phyloP scores from a whole-genome alignment of 129 eudicot species.

The Tagetes erecta region DNA sequence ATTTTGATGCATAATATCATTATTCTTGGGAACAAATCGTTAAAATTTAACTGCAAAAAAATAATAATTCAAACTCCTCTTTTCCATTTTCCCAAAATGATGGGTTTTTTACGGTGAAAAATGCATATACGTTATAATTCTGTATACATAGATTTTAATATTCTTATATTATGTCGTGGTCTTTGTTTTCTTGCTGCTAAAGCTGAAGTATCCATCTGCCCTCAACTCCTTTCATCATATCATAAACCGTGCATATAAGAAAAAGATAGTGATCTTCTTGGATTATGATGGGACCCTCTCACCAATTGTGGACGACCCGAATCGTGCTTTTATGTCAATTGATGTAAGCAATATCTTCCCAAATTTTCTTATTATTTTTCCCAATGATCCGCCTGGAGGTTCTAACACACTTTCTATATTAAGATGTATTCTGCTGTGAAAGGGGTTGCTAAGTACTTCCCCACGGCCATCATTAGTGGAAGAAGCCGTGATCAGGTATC shows the following conservation, averaged over 20 bases:
- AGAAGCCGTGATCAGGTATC: constrained; percentile 82
- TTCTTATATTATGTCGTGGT: neutral
- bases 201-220: constrained; percentile 85
- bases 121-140: neutral
- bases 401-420: constrained; percentile 23
- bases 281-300: constrained; percentile 96
- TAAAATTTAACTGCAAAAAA: neutral
- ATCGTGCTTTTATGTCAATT: constrained; percentile 74
- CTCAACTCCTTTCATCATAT: constrained; percentile 56
- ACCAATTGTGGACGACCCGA: constrained; percentile 90
- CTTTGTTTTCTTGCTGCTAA: constrained; percentile 10
- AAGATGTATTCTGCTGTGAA: constrained; percentile 81
- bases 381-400: neutral
- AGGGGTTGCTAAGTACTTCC: constrained; percentile 64
- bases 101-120: neutral
- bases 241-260: constrained; percentile 46
- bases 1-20: constrained; percentile 16
- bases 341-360: constrained; percentile 54
- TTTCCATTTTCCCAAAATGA: neutral
- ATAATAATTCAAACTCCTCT: neutral
- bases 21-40: neutral
- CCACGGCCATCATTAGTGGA: constrained; percentile 88
- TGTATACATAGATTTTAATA: too few species aligned
- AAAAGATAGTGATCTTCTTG: constrained; percentile 68
- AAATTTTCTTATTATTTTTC: neutral